These are phyloP conservation scores for Calocybe cyanea DNA, from an alignment of 768 basidiomycete species.

Conservation along the genomic window DNA sequence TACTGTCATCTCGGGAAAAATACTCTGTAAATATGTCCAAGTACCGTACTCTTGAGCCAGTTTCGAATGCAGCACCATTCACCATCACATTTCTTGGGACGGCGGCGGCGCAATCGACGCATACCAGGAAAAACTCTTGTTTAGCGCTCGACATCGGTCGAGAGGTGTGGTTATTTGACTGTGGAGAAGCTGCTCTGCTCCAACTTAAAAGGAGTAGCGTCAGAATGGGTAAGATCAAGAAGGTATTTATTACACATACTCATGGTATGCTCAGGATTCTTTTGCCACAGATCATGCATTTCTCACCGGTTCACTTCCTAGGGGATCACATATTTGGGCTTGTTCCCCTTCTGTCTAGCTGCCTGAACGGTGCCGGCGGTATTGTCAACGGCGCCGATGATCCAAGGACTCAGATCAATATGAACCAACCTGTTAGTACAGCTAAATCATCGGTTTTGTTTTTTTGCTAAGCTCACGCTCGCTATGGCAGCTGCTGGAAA, in stretches of 20 bases:
- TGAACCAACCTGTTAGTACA: conserved; percentile 30
- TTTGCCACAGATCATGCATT: conserved; percentile 5
- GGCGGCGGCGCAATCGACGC: conserved; percentile 77
- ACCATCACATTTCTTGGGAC: conserved; percentile 77
- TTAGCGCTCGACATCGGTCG: conserved; percentile 61
- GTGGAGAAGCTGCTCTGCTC: conserved; percentile 81
- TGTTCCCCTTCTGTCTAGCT: conserved; percentile 61
- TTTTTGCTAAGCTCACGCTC: conserved; percentile 1
- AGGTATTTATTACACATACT: conserved; percentile 87
- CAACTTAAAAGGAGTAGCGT: conserved; percentile 68
- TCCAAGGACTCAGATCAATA: conserved; percentile 41
- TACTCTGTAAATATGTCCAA: no score
- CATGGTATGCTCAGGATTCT: conserved; percentile 51
- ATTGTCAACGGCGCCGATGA: conserved; percentile 55
- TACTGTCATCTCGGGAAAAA: no score
- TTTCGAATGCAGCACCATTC: no score
- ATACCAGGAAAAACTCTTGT: conserved; percentile 75
- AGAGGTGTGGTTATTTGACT: conserved; percentile 83
- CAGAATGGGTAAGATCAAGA: conserved; percentile 77
- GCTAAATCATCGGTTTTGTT: neutral
- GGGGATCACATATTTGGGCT: conserved; percentile 84
- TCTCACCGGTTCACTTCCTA: conserved; percentile 25
- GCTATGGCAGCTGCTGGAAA: conserved; percentile 60
- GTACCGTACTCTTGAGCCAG: no score
- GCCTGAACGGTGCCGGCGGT: conserved; percentile 75